Percentiles rank a stretch among this genome's conserved stretches.
Conservation (phyloP, 805 yeast species). For the Kregervanrija fluxuum region DNA sequence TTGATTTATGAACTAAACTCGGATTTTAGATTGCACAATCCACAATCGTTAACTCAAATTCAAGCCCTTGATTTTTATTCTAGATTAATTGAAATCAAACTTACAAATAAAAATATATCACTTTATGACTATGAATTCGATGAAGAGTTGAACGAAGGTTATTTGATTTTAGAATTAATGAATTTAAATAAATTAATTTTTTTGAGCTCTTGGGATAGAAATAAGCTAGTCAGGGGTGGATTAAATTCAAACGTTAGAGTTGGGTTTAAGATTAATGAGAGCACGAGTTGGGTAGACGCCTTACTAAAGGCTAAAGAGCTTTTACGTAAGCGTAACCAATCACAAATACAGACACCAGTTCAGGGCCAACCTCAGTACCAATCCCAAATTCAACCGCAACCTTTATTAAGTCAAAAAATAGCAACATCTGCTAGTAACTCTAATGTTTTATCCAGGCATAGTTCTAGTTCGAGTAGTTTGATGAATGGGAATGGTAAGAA, state of each 20-base stretch:
- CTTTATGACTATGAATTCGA: conserved; percentile 79
- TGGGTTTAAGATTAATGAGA: conserved; percentile 37
- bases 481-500: too few species aligned
- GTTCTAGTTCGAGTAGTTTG: too few species aligned
- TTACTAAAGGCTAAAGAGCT: conserved; percentile 58
- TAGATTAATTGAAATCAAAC: conserved; percentile 31
- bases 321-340: conserved; percentile 14
- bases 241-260: conserved; percentile 26
- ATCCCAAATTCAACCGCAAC: too few species aligned
- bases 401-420: too few species aligned
- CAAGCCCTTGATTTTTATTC: conserved; percentile 37
- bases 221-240: conserved; percentile 26
- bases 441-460: too few species aligned
- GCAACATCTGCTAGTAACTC: too few species aligned
- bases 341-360: too few species aligned
- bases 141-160: conserved; percentile 50
- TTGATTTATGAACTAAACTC: conserved; percentile 28
- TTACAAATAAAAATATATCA: conserved; percentile 50
- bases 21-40: conserved; percentile 24
- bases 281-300: conserved; percentile 63
- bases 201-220: conserved; percentile 36
- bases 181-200: conserved; percentile 52
- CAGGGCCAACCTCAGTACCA: too few species aligned
- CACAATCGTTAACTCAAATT: conserved; percentile 25
- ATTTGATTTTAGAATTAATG: conserved; percentile 55